Percentiles rank a stretch among this genome's conserved stretches.
Conservation (phyloP, 2,329 filamentous ascomycete species). For the Aspergillus clavatus region DNA sequence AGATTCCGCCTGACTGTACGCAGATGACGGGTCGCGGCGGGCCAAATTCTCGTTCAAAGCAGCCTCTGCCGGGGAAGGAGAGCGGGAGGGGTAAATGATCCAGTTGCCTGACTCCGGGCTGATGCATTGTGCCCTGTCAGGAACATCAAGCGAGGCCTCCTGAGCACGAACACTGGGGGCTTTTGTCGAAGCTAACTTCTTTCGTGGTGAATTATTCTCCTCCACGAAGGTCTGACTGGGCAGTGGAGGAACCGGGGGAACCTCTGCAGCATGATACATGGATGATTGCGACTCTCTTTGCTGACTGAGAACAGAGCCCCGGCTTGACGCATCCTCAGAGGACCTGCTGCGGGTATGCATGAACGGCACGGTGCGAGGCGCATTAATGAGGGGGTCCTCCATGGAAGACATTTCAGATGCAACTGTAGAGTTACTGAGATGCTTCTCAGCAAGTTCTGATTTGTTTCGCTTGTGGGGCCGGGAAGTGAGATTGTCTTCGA, state of each 20-base stretch:
- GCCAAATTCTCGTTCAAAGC: conserved; percentile 17
- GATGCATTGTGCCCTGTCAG: conserved; percentile 28
- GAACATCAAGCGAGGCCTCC: conserved; percentile 25
- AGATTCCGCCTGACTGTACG: conserved; percentile 28
- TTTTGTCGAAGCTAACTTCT: conserved; percentile 28
- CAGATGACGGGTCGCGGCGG: conserved; percentile 31
- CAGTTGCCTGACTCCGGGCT: conserved; percentile 41
- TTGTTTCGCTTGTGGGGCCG: conserved; percentile 70
- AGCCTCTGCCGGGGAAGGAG: conserved; percentile 26
- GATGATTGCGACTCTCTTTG: conserved; percentile 47
- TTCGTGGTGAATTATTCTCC: conserved; percentile 24
- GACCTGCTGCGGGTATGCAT: conserved; percentile 69
- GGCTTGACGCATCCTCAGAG: conserved; percentile 52
- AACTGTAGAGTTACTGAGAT: conserved; percentile 50
- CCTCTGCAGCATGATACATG: conserved; percentile 36
- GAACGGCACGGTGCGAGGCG: conserved; percentile 63
- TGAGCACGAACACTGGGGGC: conserved; percentile 26
- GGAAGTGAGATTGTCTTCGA: conserved; percentile 79
- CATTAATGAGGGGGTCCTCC: conserved; percentile 41
- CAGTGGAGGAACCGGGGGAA: conserved; percentile 30
- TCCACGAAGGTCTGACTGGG: conserved; percentile 27
- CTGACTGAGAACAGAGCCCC: conserved; percentile 45
- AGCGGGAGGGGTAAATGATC: conserved; percentile 36
- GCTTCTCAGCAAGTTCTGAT: conserved; percentile 58
- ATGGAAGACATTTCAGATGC: conserved; percentile 35